Evolutionary conservation across 805 yeast genomes (phyloP), one percentile per base, ranked within the genome.

Genomic region (Hanseniaspora nectarophila): DNA sequence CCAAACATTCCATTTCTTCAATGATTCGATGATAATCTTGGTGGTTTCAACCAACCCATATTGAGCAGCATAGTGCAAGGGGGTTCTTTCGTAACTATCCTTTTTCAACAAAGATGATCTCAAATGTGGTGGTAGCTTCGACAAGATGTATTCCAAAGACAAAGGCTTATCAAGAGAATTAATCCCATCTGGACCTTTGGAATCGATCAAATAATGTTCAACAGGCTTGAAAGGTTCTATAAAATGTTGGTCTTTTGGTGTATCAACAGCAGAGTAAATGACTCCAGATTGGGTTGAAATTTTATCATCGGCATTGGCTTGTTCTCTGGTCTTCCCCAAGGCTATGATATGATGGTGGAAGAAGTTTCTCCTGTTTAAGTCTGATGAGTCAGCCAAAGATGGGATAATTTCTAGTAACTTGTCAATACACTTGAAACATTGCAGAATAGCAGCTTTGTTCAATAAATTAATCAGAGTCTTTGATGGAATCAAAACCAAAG

Each of bases 21-120:
- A 63, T 58, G 72, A 74, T 34, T 72, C 71, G 15, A 88, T 68
- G 31, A 89, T 71, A 24, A 78, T 70, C 13, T 69, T 68, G 2
- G 86, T 72, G 34, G 82, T 78, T 48, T 76, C 77, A 54, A 75
- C 77, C 53, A 89, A 70, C 0, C 97, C 97, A 63, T 80, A 87
- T 59, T 86, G 92, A 2, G 92, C 81, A 18, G 95, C 81, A 64
- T 89, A 89, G 67, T 90, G 97, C 52, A 90, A 69, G 0, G 97
- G 95, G 0, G 95, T 84, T 55, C 96, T 74, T 56, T 73, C 73
- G 62, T 86, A 85, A 54, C 76, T 80, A 63, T 89, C 97, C 42
- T 75, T 76, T 48, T 82, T 81, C 44, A 81, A 67, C 21, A 89
- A 69, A 2, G 75, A 73, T 23, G 73, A 67, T 55, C 80, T 73